Evolutionary conservation across 345 rosid species (phyloP).

Genomic region (Passiflora organensis): DNA sequence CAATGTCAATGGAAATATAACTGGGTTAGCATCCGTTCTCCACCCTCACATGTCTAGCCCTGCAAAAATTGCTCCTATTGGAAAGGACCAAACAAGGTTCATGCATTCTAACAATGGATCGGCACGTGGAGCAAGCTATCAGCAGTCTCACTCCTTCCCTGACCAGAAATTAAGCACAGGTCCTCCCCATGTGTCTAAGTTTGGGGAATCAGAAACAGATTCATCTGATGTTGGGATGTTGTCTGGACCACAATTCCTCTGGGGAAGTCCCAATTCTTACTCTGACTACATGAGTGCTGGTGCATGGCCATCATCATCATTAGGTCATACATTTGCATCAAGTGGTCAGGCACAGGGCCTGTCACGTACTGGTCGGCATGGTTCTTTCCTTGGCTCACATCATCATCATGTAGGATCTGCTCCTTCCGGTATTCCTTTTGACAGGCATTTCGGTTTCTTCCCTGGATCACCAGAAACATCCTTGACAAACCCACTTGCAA

Average conservation of each 20-base stretch:
- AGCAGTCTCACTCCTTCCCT: constrained; percentile 43
- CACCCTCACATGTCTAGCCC: constrained; percentile 34
- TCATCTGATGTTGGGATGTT: constrained; percentile 45
- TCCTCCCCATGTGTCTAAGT: constrained; percentile 35
- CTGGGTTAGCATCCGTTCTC: constrained; percentile 58
- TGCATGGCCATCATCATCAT: constrained; percentile 58
- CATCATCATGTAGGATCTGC: constrained; percentile 87
- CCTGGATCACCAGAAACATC: constrained; percentile 70
- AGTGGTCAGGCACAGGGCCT: constrained; percentile 41
- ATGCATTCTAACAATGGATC: constrained; percentile 35
- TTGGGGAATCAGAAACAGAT: constrained; percentile 42
- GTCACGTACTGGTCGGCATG: constrained; percentile 40
- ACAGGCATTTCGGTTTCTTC: constrained; percentile 72
- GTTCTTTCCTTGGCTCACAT: constrained; percentile 44
- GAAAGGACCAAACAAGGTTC: constrained; percentile 40
- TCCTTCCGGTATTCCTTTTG: constrained; percentile 76
- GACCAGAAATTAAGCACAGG: constrained; percentile 48
- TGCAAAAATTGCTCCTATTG: constrained; percentile 27
- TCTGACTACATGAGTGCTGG: constrained; percentile 51
- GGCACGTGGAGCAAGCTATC: constrained; percentile 34
- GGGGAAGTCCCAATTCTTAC: constrained; percentile 77
- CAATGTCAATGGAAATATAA: constrained; percentile 38
- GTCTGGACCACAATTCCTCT: constrained; percentile 85
- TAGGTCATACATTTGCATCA: constrained; percentile 54
- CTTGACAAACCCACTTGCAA: constrained; percentile 49